These are phyloP conservation scores for Canna indica DNA, from an alignment of 176 grass and related monocot species.

Conservation along the genomic window DNA sequence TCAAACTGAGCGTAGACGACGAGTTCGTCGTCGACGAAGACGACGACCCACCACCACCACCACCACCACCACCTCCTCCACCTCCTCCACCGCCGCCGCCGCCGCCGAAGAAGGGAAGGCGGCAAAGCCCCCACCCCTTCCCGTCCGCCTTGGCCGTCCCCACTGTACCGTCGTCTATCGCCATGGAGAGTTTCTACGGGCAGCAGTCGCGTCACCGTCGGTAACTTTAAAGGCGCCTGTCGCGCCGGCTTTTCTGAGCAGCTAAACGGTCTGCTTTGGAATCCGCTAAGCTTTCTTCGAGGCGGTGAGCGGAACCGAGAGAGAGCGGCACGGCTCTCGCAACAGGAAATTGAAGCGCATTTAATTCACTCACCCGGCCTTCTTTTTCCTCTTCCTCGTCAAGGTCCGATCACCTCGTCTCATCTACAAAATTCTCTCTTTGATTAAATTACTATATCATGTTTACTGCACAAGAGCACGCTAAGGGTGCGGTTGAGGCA, in stretches of 20 bases:
- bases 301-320: too few relatives aligned
- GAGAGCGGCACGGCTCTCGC: too few relatives aligned
- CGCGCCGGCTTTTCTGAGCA: not conserved
- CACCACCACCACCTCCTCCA: not conserved
- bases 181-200: not conserved
- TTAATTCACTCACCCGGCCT: too few relatives aligned
- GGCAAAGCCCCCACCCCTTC: conserved; percentile 3
- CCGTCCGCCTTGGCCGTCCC: not conserved
- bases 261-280: not conserved
- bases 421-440: too few relatives aligned
- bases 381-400: too few relatives aligned
- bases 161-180: not conserved
- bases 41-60: too few relatives aligned
- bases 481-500: too few relatives aligned
- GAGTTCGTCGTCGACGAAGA: not conserved
- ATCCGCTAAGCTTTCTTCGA: not conserved
- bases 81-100: not conserved
- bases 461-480: too few relatives aligned
- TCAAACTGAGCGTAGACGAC: not conserved
- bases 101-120: conserved; percentile 5
- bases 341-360: too few relatives aligned
- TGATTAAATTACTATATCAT: too few relatives aligned
- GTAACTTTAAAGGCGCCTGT: not conserved
- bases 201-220: not conserved
- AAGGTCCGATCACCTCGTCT: too few relatives aligned